Percentiles rank a stretch among this genome's conserved stretches.
These are phyloP conservation scores for Bromus sterilis DNA, from an alignment of 176 grass and related monocot species.

Conservation along the genomic window DNA sequence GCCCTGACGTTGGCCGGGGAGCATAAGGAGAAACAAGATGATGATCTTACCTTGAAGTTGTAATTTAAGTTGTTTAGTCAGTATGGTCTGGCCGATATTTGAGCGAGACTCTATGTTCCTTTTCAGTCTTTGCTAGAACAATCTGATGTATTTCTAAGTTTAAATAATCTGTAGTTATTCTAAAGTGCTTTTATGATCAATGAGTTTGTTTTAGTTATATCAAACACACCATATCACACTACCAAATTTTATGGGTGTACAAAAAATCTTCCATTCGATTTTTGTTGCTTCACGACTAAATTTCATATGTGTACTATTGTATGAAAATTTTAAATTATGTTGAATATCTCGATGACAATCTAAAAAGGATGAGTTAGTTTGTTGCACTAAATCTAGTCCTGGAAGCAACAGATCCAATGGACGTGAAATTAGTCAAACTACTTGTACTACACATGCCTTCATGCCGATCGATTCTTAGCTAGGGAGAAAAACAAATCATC, in stretches of 20 bases:
- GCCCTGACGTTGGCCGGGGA: background rate
- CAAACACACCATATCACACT: background rate
- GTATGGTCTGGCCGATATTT: background rate
- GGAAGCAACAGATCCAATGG: too few relatives aligned
- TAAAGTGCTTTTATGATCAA: background rate
- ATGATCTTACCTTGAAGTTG: conserved; percentile 23
- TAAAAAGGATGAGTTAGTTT: too few relatives aligned
- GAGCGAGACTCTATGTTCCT: background rate
- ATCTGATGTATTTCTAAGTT: background rate
- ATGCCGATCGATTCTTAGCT: too few relatives aligned
- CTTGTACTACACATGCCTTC: too few relatives aligned
- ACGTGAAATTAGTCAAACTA: too few relatives aligned
- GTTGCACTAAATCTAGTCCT: too few relatives aligned
- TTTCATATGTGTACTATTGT: too few relatives aligned
- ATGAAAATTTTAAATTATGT: too few relatives aligned
- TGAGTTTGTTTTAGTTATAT: background rate
- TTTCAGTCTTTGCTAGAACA: background rate
- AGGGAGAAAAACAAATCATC: too few relatives aligned
- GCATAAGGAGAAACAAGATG: background rate
- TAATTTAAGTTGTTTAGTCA: background rate
- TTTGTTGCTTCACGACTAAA: background rate
- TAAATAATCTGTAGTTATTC: background rate
- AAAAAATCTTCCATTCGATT: background rate
- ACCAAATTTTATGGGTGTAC: background rate
- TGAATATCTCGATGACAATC: too few relatives aligned